Base-by-base conservation (phyloP, 768 basidiomycete genomes). In the Boletus edulis region DNA sequence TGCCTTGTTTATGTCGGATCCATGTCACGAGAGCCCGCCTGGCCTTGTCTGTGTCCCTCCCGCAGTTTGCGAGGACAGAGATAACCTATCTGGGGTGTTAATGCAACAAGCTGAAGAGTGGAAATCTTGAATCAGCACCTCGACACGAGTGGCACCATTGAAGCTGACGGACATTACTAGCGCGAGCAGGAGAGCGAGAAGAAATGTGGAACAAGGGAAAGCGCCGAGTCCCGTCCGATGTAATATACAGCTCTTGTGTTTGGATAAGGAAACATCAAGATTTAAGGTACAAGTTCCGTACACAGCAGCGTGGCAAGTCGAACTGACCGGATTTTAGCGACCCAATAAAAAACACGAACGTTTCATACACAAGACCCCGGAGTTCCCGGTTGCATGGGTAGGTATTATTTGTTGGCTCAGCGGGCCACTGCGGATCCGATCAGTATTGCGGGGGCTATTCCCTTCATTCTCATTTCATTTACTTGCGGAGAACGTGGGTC, bases 31-130 rank as follows among this genome's bases (percentile, higher is more conserved):
- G 48, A 18, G 69, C 69, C 13, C 62, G 61, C 40, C 62, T 61
- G 14, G 69, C 69, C 37, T 13, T 62, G 39, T 56, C 59, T 7
- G 59, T 67, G 51, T 71, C 71, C 32, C 58, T 56, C 8, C 69
- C 69, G 45, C 69, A 71, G 18, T 72, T 72, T 2, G 69, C 69
- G n/a, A 71, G 56, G 27, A 71, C 69, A 8, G 69, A 14, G 47
- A 72, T 63, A 52, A 70, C 69, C 69, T 70, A 37, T 60, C 27
- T 9, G 10, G 40, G 22, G 49, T 17, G 13, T 62, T n/a, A 55
- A 24, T 13, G 48, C 22, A 12, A 49, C 13, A 10, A 6, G 2
- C 38, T 11, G 22, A 22, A 47, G 12, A 24, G 6, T 5, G 1
- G 6, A 24, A 14, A 22, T 15, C 2, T 2, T 18, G 6, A 17